Conservation (phyloP, 1,139 yeast species). For the Kluyveromyces sp. region DNA sequence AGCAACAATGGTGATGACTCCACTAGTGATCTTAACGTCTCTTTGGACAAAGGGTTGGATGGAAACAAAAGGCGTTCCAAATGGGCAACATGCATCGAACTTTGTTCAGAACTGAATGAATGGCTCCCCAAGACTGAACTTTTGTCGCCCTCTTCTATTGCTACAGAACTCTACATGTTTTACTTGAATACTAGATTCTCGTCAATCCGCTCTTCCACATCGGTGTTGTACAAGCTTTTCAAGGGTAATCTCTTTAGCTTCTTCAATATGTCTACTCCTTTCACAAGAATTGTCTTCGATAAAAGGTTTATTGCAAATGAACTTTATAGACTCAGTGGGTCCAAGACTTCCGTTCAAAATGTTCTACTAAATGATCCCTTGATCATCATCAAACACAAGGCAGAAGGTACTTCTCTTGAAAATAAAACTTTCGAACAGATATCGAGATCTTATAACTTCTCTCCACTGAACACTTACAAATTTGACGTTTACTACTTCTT, state of each 20-base stretch:
- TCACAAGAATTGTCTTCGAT: conserved; percentile 11
- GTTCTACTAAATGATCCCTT: conserved; percentile 21
- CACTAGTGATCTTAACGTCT: conserved; percentile 4
- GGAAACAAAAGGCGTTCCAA: background rate
- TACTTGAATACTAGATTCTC: conserved; percentile 12
- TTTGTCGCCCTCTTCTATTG: conserved; percentile 3
- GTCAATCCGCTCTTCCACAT: conserved; percentile 15
- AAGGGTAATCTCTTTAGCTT: conserved; percentile 7
- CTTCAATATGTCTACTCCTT: conserved; percentile 4
- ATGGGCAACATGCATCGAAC: conserved; percentile 4
- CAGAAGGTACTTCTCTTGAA: background rate
- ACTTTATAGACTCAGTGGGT: conserved; percentile 2
- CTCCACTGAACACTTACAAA: conserved; percentile 23
- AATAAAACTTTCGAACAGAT: background rate
- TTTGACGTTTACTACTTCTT: conserved; percentile 37
- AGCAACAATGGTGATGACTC: conserved; percentile 21
- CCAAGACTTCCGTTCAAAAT: conserved; percentile 1
- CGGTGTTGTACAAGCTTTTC: conserved; percentile 12
- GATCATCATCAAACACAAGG: conserved; percentile 15
- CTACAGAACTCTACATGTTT: conserved; percentile 9
- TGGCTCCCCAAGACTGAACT: conserved; percentile 2
- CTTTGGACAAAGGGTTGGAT: conserved; percentile 9
- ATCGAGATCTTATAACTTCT: background rate
- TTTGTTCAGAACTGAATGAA: background rate
- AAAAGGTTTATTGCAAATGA: conserved; percentile 9